Base-by-base conservation (phyloP, 495 filamentous ascomycete genomes). In the Xylaria grammica region DNA sequence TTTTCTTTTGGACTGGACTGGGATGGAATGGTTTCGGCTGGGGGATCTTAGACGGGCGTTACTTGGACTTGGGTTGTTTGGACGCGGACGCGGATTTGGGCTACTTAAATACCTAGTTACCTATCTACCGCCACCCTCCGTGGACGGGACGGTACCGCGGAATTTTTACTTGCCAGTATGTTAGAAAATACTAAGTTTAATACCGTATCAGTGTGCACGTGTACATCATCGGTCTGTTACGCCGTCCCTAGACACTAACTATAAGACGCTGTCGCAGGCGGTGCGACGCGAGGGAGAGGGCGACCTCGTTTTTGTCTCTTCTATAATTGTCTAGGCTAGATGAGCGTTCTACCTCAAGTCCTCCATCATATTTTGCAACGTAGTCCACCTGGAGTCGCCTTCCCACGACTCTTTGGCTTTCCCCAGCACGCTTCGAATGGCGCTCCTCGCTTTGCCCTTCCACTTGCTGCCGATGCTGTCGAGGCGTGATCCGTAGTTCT, bases 361-460 rank as follows among this genome's bases (percentile, higher is more conserved):
- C 56, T 87, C 81, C 78, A 90, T 62, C 61, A 83, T 77, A 61
- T 76, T 82, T 72, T 82, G 75, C 75, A 98, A 74, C 53, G 73
- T 82, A 54, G 82, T 80, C 89, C 88, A 97, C 62, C 85, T 90
- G 60, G 84, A 78, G 45, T 82, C 89, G 2, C 82, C 91, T 77
- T 96, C 93, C 92, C 93, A 97, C 5, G 75, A 83, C 66, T 91
- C 89, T 78, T 87, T 96, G 15, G 87, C 94, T 72, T 89, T 91
- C 0, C 93, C 90, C 78, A 93, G 78, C 7, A 97, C 86, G 24
- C 90, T 90, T 44, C 92, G 81, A 3, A 97, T 82, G 7, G 92
- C 93, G 73, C 86, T 92, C 72, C 92, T 81, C 1, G 91, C 90
- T 85, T 97, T 98, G 56, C 91, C 91, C 72, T 86, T 90, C 95